Evolutionary conservation across 2,329 filamentous ascomycete species (phyloP).

Genomic region (Ceratocystiopsis sp.): DNA sequence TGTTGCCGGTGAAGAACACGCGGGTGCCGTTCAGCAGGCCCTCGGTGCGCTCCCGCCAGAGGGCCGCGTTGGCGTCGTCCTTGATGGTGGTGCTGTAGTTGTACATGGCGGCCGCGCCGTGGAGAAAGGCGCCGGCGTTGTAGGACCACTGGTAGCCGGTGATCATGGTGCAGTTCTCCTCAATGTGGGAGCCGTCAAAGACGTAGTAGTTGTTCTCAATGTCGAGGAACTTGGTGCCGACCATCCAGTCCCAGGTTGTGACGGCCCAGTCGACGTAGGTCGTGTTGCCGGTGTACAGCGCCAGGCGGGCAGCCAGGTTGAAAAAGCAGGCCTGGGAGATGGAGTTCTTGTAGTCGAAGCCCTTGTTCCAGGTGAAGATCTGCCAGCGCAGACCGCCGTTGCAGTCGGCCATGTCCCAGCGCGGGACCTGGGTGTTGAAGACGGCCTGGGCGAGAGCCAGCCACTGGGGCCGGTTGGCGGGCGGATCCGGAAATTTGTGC

Average conservation of each 20-base stretch:
- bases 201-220: conserved; percentile 30
- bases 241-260: conserved; percentile 54
- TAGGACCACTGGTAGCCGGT: conserved; percentile 51
- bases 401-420: conserved; percentile 55
- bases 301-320: conserved; percentile 39
- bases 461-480: conserved; percentile 42
- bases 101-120: conserved; percentile 52
- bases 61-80: conserved; percentile 9
- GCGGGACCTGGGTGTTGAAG: conserved; percentile 59
- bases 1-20: conserved; percentile 35
- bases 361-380: conserved; percentile 67
- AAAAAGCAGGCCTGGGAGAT: conserved; percentile 34
- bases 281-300: conserved; percentile 55
- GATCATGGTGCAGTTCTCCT: conserved; percentile 38
- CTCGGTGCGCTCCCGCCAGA: conserved; percentile 42
- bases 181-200: conserved; percentile 44
- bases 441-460: conserved; percentile 59
- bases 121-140: conserved; percentile 49
- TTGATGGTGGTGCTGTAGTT: conserved; percentile 33
- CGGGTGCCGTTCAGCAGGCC: conserved; percentile 35
- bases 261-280: conserved; percentile 68
- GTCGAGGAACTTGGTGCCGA: conserved; percentile 38
- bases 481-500: conserved; percentile 46
- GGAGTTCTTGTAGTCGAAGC: conserved; percentile 54
- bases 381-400: conserved; percentile 71